These are phyloP conservation scores for Ceratobasidium sp. DNA, from an alignment of 1,284 basidiomycete species.

Conservation along the genomic window DNA sequence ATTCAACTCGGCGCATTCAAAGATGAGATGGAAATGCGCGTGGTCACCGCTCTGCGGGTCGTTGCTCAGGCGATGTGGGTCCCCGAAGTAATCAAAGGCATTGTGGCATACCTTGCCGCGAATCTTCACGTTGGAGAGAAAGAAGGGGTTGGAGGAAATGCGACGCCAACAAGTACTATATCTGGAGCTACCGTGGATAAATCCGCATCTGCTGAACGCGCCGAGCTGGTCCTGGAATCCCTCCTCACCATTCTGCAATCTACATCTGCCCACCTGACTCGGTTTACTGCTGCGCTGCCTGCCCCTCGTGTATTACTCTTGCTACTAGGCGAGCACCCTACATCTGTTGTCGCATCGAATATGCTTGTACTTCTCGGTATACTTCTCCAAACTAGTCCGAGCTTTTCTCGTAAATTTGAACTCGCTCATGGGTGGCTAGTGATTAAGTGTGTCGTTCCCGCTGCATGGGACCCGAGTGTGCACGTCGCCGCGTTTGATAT, in stretches of 20 bases:
- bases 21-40: constrained; percentile 65
- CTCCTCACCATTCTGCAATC: constrained; percentile 71
- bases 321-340: constrained; percentile 76
- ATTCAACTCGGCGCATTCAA: constrained; percentile 82
- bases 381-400: constrained; percentile 54
- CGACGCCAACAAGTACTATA: constrained; percentile 30
- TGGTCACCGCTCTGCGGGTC: constrained; percentile 72
- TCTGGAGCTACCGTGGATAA: constrained; percentile 39
- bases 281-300: constrained; percentile 76
- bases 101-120: constrained; percentile 87
- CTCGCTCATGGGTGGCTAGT: constrained; percentile 80
- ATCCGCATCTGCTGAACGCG: constrained; percentile 64
- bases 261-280: constrained; percentile 65
- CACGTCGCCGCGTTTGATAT: constrained; percentile 75
- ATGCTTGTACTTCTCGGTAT: constrained; percentile 72
- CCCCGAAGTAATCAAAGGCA: constrained; percentile 82
- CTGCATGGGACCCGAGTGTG: constrained; percentile 74
- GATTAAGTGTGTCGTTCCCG: constrained; percentile 73
- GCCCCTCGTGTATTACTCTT: constrained; percentile 79
- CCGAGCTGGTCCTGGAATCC: constrained; percentile 71
- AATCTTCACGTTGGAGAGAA: constrained; percentile 77
- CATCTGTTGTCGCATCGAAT: constrained; percentile 69
- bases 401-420: constrained; percentile 72
- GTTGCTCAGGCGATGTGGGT: constrained; percentile 73
- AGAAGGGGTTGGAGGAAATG: constrained; percentile 49